phyloP scores from a whole-genome alignment of 2,329 filamentous ascomycete species.

The Penicillium digitatum region DNA sequence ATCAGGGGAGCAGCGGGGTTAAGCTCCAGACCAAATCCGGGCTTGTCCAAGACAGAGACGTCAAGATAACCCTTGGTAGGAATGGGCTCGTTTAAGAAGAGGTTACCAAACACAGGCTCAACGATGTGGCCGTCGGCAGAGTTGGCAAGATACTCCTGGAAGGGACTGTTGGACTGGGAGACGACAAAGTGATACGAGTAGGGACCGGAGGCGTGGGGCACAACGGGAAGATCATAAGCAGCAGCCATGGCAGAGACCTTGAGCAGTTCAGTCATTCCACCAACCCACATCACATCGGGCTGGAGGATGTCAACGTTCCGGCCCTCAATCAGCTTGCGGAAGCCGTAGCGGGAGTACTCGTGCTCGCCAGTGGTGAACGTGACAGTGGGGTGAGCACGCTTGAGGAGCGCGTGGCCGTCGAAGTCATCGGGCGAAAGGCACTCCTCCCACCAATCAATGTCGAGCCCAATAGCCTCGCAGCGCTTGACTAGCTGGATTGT shows the following conservation, averaged over 20 bases:
- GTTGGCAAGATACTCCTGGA: slow-evolving; percentile 94
- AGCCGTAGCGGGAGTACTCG: slow-evolving; percentile 90
- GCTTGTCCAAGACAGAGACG: slow-evolving; percentile 75
- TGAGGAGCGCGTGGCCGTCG: slow-evolving; percentile 84
- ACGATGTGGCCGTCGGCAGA: slow-evolving; percentile 87
- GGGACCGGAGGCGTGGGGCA: slow-evolving; percentile 88
- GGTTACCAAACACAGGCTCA: slow-evolving; percentile 83
- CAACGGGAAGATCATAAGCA: slow-evolving; percentile 89
- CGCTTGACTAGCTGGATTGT: slow-evolving; percentile 86
- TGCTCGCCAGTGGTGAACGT: slow-evolving; percentile 97
- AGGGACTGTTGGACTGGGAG: slow-evolving; percentile 86
- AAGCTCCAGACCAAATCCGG: slow-evolving; percentile 83
- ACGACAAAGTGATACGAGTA: slow-evolving; percentile 97
- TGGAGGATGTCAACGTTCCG: slow-evolving; percentile 92
- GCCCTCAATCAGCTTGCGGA: slow-evolving; percentile 87
- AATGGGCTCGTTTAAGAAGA: slow-evolving; percentile 88
- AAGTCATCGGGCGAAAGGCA: slow-evolving; percentile 87
- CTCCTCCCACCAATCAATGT: slow-evolving; percentile 98
- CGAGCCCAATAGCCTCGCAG: slow-evolving; percentile 71
- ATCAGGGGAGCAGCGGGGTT: slow-evolving; percentile 79
- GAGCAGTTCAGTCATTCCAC: slow-evolving; percentile 85
- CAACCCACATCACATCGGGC: slow-evolving; percentile 97
- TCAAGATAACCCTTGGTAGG: slow-evolving; percentile 78
- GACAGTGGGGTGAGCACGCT: slow-evolving; percentile 80
- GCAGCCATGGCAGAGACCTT: slow-evolving; percentile 84